These are phyloP conservation scores for Chaetomium cochliodes DNA, from an alignment of 495 filamentous ascomycete genomes.

Conservation along the genomic window DNA sequence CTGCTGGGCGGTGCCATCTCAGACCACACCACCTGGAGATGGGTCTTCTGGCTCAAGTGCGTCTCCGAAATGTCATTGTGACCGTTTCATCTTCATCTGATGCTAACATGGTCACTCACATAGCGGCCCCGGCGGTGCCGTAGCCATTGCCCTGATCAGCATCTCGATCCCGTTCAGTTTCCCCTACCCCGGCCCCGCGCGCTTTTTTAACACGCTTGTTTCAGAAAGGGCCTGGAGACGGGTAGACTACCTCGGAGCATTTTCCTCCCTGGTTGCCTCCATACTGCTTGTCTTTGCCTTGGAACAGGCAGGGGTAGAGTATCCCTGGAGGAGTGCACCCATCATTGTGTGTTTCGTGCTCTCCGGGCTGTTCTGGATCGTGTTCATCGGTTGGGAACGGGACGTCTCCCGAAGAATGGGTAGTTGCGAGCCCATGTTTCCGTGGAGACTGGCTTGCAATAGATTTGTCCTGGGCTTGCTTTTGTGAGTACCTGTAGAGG, in stretches of 20 bases:
- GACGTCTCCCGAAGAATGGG: slow-evolving; percentile 5
- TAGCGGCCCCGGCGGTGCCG: slow-evolving; percentile 35
- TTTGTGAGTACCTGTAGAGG: background rate
- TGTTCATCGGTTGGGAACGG: slow-evolving; percentile 35
- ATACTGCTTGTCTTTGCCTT: slow-evolving; percentile 37
- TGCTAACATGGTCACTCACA: background rate
- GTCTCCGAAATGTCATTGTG: slow-evolving; percentile 9
- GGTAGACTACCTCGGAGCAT: slow-evolving; percentile 30
- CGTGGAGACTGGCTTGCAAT: slow-evolving; percentile 1
- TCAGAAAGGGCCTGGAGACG: slow-evolving; percentile 14
- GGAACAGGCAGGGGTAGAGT: slow-evolving; percentile 30
- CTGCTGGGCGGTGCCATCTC: slow-evolving; percentile 48
- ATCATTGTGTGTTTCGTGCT: slow-evolving; percentile 30
- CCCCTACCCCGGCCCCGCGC: background rate
- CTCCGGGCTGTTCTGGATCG: slow-evolving; percentile 28
- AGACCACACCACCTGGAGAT: slow-evolving; percentile 37
- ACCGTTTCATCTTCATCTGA: background rate
- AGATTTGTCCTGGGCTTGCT: background rate
- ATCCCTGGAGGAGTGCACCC: slow-evolving; percentile 25
- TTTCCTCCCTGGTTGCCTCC: slow-evolving; percentile 29
- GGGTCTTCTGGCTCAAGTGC: slow-evolving; percentile 45
- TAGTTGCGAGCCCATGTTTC: background rate
- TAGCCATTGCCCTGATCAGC: slow-evolving; percentile 30
- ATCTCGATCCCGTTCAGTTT: slow-evolving; percentile 34
- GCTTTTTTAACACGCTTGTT: background rate